These are phyloP conservation scores for Neocucurbitaria cava DNA, from an alignment of 2,329 filamentous ascomycete genomes.

Conservation along the genomic window DNA sequence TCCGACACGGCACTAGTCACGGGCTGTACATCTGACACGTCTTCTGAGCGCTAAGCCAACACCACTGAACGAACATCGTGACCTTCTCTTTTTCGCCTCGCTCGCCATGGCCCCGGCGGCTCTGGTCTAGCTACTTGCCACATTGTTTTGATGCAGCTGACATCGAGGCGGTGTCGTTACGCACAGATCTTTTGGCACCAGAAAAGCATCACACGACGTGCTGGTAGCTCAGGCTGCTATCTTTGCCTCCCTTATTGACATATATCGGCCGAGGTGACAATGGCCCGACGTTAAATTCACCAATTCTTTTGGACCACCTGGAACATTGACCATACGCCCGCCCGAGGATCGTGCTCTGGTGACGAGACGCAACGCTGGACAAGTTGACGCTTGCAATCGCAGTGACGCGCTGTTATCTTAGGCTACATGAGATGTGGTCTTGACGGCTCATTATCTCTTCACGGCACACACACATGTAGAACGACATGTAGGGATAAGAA, in stretches of 20 bases:
- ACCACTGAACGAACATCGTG: conserved; percentile 39
- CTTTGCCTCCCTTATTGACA: not conserved
- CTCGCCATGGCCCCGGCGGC: conserved; percentile 19
- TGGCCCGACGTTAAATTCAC: not conserved
- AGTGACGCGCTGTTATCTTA: not conserved
- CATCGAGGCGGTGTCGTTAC: conserved; percentile 4
- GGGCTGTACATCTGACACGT: conserved; percentile 32
- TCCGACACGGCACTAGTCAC: conserved; percentile 29
- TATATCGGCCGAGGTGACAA: no score
- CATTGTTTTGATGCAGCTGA: conserved; percentile 10
- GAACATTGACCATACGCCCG: no score
- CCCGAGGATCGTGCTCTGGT: not conserved
- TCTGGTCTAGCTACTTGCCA: conserved; percentile 7
- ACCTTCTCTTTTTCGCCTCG: conserved; percentile 35
- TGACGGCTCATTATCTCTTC: no score
- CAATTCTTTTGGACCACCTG: not conserved
- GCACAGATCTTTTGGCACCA: not conserved
- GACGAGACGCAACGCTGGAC: not conserved
- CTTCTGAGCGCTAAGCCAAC: conserved; percentile 32
- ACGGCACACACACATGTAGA: not conserved
- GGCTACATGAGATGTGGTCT: not conserved
- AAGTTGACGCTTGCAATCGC: not conserved
- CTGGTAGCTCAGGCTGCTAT: not conserved
- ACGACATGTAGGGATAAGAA: not conserved
- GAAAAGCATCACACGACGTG: conserved; percentile 9